Evolutionary conservation across 1,139 yeast species (phyloP).

Genomic region (Nakaseomyces bracarensis): DNA sequence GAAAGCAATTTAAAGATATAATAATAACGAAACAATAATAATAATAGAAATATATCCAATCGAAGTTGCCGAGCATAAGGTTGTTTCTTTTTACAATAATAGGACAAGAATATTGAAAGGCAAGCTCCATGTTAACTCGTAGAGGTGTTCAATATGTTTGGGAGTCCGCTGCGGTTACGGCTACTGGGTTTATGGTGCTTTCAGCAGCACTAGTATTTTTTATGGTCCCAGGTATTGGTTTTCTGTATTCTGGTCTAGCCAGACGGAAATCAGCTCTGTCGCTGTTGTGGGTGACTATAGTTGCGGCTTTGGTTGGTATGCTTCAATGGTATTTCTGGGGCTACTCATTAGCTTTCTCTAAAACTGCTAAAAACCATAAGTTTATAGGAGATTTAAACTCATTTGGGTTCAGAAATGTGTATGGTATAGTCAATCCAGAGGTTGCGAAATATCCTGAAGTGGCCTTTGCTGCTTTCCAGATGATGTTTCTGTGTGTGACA

Average conservation of each 20-base stretch:
- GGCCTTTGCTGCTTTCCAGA: constrained; percentile 78
- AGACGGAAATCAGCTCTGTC: constrained; percentile 85
- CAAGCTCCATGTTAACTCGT: constrained; percentile 7
- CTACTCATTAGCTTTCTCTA: constrained; percentile 78
- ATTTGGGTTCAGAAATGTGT: constrained; percentile 70
- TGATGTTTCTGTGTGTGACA: constrained; percentile 86
- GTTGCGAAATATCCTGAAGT: constrained; percentile 63
- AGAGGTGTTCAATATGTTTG: constrained; percentile 6
- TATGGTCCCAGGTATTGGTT: constrained; percentile 94
- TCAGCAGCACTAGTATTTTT: constrained; percentile 70
- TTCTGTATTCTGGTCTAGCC: constrained; percentile 89
- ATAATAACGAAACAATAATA: no score
- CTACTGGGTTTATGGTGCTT: constrained; percentile 41
- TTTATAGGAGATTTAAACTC: constrained; percentile 80
- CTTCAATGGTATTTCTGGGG: constrained; percentile 99
- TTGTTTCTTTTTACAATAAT: no score
- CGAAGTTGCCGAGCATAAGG: no score
- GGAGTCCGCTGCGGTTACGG: constrained; percentile 32
- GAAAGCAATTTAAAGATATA: no score
- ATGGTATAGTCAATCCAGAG: constrained; percentile 38
- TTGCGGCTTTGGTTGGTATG: constrained; percentile 72
- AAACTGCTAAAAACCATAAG: constrained; percentile 59
- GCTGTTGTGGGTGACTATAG: constrained; percentile 72
- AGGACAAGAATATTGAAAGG: no score
- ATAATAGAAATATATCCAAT: no score